A percentile compares a stretch with the other conserved stretches of the same genome.
Evolutionary conservation across 352 stramenopile genomes (phyloP).

Genomic region (Lagenidium giganteum): DNA sequence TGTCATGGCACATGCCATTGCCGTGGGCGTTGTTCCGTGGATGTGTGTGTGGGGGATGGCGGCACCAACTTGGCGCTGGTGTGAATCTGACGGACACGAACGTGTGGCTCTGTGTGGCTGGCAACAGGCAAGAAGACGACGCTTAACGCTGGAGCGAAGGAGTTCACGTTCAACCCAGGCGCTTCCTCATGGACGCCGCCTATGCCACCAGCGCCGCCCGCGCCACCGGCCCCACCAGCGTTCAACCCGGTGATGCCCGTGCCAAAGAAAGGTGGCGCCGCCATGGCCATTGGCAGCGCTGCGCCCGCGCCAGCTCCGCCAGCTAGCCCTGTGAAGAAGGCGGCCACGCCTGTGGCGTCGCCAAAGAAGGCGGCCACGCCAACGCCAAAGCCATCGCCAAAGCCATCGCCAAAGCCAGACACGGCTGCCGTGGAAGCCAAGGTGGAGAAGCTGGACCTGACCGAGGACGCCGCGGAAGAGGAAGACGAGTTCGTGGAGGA

Average conservation of each 20-base stretch:
- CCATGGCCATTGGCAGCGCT: slow-evolving; percentile 20
- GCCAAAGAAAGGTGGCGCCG: slow-evolving; percentile 61
- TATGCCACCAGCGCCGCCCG: slow-evolving; percentile 29
- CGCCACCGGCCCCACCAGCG: slow-evolving; percentile 23
- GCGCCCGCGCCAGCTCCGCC: slow-evolving; percentile 3
- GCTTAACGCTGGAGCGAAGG: slow-evolving; percentile 55
- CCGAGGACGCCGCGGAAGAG: slow-evolving; percentile 21
- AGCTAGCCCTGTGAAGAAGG: slow-evolving; percentile 19
- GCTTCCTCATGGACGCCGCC: slow-evolving; percentile 60
- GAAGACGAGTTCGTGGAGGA: slow-evolving; percentile 58
- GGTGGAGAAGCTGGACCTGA: slow-evolving; percentile 18
- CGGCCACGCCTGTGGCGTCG: slow-evolving; percentile 4
- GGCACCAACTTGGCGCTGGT: too few species aligned
- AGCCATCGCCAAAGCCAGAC: background rate
- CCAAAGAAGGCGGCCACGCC: slow-evolving; percentile 8
- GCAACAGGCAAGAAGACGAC: too few species aligned
- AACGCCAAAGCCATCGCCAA: background rate
- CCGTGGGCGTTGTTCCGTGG: too few species aligned
- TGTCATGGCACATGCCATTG: too few species aligned
- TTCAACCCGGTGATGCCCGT: slow-evolving; percentile 72
- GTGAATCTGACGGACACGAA: too few species aligned
- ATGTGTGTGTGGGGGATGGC: too few species aligned
- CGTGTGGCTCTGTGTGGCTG: too few species aligned
- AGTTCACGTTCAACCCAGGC: slow-evolving; percentile 77
- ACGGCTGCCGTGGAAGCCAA: slow-evolving; percentile 5